Evolutionary conservation across 352 stramenopile species (phyloP).

Genomic region (Globisporangium paddicum): DNA sequence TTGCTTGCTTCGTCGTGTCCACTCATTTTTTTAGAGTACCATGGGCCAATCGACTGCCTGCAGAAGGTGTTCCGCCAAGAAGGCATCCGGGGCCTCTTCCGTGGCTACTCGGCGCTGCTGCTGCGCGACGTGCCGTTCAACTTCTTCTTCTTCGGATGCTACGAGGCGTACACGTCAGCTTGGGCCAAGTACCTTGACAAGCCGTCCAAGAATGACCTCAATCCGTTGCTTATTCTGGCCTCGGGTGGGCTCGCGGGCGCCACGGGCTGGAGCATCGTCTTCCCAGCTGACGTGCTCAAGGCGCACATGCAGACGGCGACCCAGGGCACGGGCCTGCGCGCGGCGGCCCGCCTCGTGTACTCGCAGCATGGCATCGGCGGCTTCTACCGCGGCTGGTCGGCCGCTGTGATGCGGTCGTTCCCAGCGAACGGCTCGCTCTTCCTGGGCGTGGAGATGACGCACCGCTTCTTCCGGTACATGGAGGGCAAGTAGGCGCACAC

Average conservation of each 20-base stretch:
- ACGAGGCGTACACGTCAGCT: slow-evolving; percentile 65
- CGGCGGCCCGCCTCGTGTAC: slow-evolving; percentile 52
- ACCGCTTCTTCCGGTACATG: slow-evolving; percentile 67
- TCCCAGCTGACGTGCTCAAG: slow-evolving; percentile 85
- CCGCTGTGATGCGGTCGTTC: slow-evolving; percentile 81
- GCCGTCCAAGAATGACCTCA: slow-evolving; percentile 66
- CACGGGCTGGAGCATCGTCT: slow-evolving; percentile 82
- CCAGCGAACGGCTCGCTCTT: slow-evolving; percentile 87
- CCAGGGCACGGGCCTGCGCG: slow-evolving; percentile 28
- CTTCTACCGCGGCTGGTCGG: slow-evolving; percentile 87
- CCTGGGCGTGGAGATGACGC: slow-evolving; percentile 86
- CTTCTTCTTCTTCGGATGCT: slow-evolving; percentile 88
- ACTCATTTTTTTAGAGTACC: slow-evolving; percentile 32
- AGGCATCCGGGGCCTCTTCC: slow-evolving; percentile 62
- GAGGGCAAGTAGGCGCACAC: slow-evolving; percentile 20
- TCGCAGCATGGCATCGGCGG: slow-evolving; percentile 59
- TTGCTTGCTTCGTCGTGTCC: background rate
- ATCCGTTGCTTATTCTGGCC: slow-evolving; percentile 64
- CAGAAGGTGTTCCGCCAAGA: slow-evolving; percentile 57
- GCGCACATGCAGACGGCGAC: slow-evolving; percentile 71
- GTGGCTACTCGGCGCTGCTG: slow-evolving; percentile 78
- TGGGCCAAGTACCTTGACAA: slow-evolving; percentile 44
- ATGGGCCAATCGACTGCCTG: slow-evolving; percentile 62
- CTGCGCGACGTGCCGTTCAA: slow-evolving; percentile 88
- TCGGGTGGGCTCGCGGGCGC: slow-evolving; percentile 73